phyloP scores from a whole-genome alignment of 2,329 filamentous ascomycete genomes.

The Alternaria alternata region DNA sequence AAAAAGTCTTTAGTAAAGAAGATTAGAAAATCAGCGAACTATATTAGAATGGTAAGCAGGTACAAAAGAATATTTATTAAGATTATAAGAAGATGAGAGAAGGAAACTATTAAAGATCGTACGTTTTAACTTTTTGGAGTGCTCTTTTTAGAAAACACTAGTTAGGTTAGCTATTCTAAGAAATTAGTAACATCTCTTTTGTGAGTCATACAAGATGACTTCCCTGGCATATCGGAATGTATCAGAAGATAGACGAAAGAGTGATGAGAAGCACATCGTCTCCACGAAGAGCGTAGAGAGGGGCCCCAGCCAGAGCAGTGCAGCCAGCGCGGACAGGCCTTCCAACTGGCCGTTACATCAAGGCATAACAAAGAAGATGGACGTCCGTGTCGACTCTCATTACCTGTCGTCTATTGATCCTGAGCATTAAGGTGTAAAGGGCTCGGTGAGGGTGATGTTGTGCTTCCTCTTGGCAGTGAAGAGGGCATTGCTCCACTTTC shows the following conservation, averaged over 20 bases:
- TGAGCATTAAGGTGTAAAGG: not conserved
- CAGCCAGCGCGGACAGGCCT: not conserved
- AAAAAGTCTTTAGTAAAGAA: no score
- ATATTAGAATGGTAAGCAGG: no score
- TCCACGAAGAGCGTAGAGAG: not conserved
- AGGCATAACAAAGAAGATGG: constrained; percentile 5
- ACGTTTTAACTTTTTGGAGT: no score
- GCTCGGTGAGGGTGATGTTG: not conserved
- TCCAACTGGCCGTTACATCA: not conserved
- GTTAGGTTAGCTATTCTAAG: no score
- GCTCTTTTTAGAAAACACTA: no score
- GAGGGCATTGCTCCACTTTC: not conserved
- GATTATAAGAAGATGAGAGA: no score
- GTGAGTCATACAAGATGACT: not conserved
- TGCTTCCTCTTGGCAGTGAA: not conserved
- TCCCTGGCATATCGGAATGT: not conserved
- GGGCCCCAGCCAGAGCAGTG: not conserved
- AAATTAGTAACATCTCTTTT: no score
- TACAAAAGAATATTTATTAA: no score
- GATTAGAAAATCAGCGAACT: no score
- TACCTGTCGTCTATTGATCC: not conserved
- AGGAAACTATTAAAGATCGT: no score
- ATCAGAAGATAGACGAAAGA: not conserved
- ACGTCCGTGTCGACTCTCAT: not conserved
- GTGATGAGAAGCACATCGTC: not conserved